Conservation (phyloP, 176 grass and related monocot genomes). For the Triticum dicoccoides region DNA sequence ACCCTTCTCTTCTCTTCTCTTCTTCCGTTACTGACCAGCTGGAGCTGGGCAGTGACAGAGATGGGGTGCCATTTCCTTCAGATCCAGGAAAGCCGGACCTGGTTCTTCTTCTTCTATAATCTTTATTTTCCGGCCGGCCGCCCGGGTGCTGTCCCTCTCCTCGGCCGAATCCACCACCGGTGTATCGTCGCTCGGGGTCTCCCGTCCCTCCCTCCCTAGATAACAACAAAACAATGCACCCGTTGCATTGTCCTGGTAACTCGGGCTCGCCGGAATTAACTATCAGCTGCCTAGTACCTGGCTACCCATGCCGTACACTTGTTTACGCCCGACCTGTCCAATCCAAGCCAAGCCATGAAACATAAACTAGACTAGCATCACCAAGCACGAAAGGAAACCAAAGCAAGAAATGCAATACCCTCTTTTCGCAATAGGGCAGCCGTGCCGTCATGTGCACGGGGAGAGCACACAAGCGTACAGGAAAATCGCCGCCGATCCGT, state of each 20-base stretch:
- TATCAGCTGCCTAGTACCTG: neutral
- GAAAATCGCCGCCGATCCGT: too few relatives aligned
- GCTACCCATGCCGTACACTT: neutral
- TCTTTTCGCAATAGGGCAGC: too few relatives aligned
- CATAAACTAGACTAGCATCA: too few relatives aligned
- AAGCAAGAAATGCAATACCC: too few relatives aligned
- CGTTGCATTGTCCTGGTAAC: slow-evolving; percentile 8
- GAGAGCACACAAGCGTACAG: too few relatives aligned
- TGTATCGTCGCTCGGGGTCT: neutral
- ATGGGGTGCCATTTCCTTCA: neutral
- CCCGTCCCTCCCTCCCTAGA: neutral
- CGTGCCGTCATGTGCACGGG: too few relatives aligned
- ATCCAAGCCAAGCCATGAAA: too few relatives aligned
- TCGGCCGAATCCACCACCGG: neutral
- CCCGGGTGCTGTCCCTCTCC: neutral
- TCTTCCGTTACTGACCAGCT: neutral
- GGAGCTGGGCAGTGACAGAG: neutral
- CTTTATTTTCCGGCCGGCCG: neutral
- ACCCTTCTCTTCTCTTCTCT: neutral
- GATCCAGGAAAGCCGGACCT: neutral
- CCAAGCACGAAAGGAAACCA: too few relatives aligned
- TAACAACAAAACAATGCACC: slow-evolving; percentile 1
- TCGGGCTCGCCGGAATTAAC: slow-evolving; percentile 19
- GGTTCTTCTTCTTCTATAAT: neutral
- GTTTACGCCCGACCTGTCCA: neutral